These are phyloP conservation scores for Orbilia blumenaviensis DNA, from an alignment of 2,329 filamentous ascomycete species.

Conservation along the genomic window DNA sequence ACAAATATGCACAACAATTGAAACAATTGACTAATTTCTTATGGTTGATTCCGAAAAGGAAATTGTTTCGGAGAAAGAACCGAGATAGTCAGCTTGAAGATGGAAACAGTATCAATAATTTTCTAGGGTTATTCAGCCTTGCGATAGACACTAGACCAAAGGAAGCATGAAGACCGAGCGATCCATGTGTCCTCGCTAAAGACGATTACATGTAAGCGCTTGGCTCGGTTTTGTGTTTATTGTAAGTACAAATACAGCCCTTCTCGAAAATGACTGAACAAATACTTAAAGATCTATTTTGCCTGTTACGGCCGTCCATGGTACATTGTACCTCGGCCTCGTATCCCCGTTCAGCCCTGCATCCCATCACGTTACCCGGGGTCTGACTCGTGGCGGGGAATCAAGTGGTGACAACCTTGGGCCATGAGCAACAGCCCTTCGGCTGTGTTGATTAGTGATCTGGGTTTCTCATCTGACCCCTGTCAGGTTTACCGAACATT, in stretches of 20 bases:
- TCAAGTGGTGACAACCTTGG: neutral
- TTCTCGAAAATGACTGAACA: neutral
- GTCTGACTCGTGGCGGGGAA: neutral
- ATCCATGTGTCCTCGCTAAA: neutral
- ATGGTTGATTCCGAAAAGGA: neutral
- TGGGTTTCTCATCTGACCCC: neutral
- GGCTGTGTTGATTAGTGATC: slow-evolving; percentile 25
- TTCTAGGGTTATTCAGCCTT: slow-evolving; percentile 1
- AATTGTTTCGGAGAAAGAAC: neutral
- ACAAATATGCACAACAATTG: neutral
- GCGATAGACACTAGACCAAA: neutral
- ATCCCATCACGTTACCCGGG: neutral
- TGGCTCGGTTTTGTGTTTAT: slow-evolving; percentile 3
- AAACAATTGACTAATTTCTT: slow-evolving; percentile 9
- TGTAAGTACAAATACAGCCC: neutral
- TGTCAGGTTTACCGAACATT: neutral
- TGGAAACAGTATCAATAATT: neutral
- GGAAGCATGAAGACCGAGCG: neutral
- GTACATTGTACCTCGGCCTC: neutral
- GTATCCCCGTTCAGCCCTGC: neutral
- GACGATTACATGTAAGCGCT: slow-evolving; percentile 4
- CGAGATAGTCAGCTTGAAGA: neutral
- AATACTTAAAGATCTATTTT: neutral
- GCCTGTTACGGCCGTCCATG: neutral
- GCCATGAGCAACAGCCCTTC: neutral